These are phyloP conservation scores for Globisporangium radiosum DNA, from an alignment of 352 stramenopile genomes.

Conservation along the genomic window DNA sequence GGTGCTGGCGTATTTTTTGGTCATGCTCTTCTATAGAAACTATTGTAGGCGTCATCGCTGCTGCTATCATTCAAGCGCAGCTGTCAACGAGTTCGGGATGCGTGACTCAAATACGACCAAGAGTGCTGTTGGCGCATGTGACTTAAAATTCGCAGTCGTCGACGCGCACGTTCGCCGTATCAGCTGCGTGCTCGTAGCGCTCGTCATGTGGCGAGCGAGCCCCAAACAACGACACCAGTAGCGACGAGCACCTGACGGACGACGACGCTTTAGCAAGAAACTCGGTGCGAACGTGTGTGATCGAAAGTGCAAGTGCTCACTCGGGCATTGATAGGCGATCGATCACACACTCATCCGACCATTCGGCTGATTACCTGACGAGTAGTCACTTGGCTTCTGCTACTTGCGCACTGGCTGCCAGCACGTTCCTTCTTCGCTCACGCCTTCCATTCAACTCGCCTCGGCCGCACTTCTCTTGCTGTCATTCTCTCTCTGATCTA, in stretches of 20 bases:
- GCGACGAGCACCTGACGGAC: not conserved
- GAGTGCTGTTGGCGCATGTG: too few species aligned
- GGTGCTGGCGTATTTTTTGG: too few species aligned
- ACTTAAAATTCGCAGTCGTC: not conserved
- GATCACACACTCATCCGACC: not conserved
- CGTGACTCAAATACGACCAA: too few species aligned
- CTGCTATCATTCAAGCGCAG: too few species aligned
- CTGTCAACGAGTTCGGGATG: too few species aligned
- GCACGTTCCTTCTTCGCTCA: not conserved
- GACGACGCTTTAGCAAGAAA: not conserved
- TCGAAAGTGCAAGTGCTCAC: not conserved
- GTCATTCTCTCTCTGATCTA: constrained; percentile 14
- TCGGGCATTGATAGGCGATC: too few species aligned
- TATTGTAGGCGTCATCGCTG: too few species aligned
- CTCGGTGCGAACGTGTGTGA: not conserved
- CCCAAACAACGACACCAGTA: not conserved
- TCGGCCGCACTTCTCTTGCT: too few species aligned
- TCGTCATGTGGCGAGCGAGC: constrained; percentile 6
- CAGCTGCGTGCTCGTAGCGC: constrained; percentile 1
- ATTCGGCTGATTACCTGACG: not conserved
- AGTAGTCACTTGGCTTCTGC: too few species aligned
- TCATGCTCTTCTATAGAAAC: too few species aligned
- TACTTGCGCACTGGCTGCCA: too few species aligned
- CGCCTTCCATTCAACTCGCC: too few species aligned
- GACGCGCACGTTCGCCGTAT: not conserved